phyloP scores from a whole-genome alignment of 805 yeast genomes.

The Myxozyma melibiosi region DNA sequence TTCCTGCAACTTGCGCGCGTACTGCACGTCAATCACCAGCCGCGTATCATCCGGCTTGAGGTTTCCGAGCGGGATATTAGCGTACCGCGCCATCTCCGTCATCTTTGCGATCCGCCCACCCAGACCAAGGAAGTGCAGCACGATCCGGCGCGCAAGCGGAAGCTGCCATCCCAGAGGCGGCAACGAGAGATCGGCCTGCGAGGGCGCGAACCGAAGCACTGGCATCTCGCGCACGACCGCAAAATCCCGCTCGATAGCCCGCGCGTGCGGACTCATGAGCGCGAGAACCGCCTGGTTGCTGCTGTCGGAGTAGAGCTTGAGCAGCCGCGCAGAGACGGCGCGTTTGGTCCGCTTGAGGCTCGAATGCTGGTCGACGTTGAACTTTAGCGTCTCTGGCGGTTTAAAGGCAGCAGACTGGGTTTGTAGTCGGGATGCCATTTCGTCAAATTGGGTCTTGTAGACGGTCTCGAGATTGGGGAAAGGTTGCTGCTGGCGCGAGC shows the following conservation, averaged over 20 bases:
- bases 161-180: conserved; percentile 86
- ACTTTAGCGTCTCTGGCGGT: conserved; percentile 55
- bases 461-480: conserved; percentile 57
- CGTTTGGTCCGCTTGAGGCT: conserved; percentile 59
- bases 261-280: conserved; percentile 24
- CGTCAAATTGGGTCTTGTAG: conserved; percentile 51
- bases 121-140: conserved; percentile 70
- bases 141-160: conserved; percentile 61
- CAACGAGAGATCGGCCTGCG: conserved; percentile 57
- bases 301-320: conserved; percentile 11
- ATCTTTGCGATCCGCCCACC: conserved; percentile 73
- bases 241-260: conserved; percentile 50
- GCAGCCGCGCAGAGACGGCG: conserved; percentile 43
- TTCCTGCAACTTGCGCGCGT: conserved; percentile 72
- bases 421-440: conserved; percentile 43
- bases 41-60: conserved; percentile 75
- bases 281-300: conserved; percentile 25
- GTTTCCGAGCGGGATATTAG: conserved; percentile 86
- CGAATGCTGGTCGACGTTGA: conserved; percentile 58
- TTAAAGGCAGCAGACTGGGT: conserved; percentile 46
- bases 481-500: conserved; percentile 60
- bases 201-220: conserved; percentile 53
- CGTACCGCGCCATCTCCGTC: conserved; percentile 65
- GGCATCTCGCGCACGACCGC: conserved; percentile 61
- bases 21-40: conserved; percentile 79